Conservation (phyloP, 108 stramenopile genomes). For the Nannochloropsis oceanica region DNA sequence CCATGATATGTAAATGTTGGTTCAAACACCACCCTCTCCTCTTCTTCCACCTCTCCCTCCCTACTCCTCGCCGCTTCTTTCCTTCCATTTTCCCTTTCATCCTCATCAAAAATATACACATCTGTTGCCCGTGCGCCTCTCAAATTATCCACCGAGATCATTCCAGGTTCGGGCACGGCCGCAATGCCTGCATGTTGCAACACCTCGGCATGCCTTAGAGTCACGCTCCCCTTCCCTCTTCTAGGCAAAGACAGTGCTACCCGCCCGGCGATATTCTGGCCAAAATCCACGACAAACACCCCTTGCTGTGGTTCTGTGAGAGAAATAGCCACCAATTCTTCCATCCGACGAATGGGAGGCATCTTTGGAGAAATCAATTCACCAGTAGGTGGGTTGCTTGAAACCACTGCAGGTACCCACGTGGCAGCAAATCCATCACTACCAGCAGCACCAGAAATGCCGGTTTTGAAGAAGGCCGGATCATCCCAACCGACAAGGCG, state of each 20-base stretch:
- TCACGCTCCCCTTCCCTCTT: neutral
- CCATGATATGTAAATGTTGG: conserved; percentile 27
- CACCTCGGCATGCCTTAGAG: conserved; percentile 25
- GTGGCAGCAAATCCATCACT: neutral
- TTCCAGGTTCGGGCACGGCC: conserved; percentile 6
- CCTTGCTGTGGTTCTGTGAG: neutral
- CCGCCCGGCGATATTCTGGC: conserved; percentile 29
- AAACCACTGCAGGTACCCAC: neutral
- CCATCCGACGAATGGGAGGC: neutral
- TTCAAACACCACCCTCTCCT: neutral
- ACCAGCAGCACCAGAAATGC: too few species aligned
- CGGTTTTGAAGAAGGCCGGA: neutral
- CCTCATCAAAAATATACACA: conserved; percentile 19
- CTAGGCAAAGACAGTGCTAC: conserved; percentile 13
- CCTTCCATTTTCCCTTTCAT: conserved; percentile 1
- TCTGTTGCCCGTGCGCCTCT: conserved; percentile 12
- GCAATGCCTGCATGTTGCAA: conserved; percentile 12
- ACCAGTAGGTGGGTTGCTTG: neutral
- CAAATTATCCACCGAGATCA: conserved; percentile 16
- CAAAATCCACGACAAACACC: conserved; percentile 21
- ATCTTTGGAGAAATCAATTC: neutral
- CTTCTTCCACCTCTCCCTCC: neutral
- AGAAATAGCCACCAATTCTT: neutral
- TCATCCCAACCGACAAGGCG: conserved; percentile 7
- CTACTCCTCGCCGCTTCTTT: neutral